These are phyloP conservation scores for Monosiga brevicollis DNA, from an alignment of 78 protist genomes.

Conservation along the genomic window DNA sequence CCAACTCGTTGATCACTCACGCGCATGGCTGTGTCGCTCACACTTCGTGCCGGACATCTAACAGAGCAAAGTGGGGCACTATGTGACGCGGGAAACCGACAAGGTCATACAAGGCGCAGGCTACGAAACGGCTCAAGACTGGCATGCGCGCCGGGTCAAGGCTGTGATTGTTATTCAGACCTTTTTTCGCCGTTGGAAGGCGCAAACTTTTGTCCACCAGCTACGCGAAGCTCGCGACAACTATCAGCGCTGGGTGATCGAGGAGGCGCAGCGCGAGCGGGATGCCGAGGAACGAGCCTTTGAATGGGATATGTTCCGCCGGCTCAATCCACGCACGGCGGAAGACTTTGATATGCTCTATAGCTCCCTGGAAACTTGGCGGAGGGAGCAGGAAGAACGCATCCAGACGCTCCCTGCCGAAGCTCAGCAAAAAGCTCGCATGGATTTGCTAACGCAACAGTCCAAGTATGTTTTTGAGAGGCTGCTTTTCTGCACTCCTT, in stretches of 20 bases:
- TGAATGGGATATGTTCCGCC: conserved; percentile 37
- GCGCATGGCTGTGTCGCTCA: too few species aligned
- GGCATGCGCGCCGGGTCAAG: conserved; percentile 5
- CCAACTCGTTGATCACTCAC: too few species aligned
- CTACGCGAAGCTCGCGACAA: conserved; percentile 2
- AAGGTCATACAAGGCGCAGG: not conserved
- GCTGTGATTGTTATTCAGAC: conserved; percentile 26
- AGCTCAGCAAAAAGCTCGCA: conserved; percentile 20
- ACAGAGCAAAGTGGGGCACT: not conserved
- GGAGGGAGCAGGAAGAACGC: conserved; percentile 13
- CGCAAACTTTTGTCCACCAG: conserved; percentile 21
- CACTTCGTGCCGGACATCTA: too few species aligned
- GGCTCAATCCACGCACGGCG: conserved; percentile 47
- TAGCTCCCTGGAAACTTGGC: conserved; percentile 56
- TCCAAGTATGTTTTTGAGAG: conserved; percentile 19
- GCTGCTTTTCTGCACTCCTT: too few species aligned
- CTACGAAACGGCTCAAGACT: conserved; percentile 34
- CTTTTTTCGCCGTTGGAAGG: conserved; percentile 42
- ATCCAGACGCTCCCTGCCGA: conserved; percentile 21
- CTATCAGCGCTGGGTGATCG: not conserved
- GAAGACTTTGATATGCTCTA: conserved; percentile 51
- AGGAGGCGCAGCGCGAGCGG: too few species aligned
- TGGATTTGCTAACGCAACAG: conserved; percentile 40
- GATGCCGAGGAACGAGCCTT: conserved; percentile 8
- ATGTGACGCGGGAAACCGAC: conserved; percentile 11